Percentiles rank a stretch among this genome's conserved stretches.
Conservation (phyloP, 352 stramenopile genomes). For the Globisporangium orthogonon region DNA sequence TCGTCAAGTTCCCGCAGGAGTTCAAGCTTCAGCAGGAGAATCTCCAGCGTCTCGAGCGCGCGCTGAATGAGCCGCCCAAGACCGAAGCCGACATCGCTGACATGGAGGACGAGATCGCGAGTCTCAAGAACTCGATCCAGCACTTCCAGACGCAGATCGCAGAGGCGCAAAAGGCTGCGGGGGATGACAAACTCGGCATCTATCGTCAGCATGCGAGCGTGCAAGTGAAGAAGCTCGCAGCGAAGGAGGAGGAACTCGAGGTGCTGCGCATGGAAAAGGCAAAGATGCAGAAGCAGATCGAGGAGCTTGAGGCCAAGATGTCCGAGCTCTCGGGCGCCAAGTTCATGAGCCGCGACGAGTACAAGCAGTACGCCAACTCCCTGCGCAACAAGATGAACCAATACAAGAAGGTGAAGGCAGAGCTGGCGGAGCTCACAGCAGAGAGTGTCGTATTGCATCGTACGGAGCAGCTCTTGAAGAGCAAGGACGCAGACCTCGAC, state of each 20-base stretch:
- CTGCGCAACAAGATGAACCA: constrained; percentile 90
- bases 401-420: constrained; percentile 88
- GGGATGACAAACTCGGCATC: constrained; percentile 89
- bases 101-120: constrained; percentile 79
- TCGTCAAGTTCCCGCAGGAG: constrained; percentile 67
- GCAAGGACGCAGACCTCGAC: constrained; percentile 79
- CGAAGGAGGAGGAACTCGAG: constrained; percentile 89
- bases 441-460: constrained; percentile 89
- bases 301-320: constrained; percentile 69
- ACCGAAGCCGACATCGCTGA: constrained; percentile 84
- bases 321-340: constrained; percentile 49
- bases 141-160: constrained; percentile 68
- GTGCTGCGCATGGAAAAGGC: constrained; percentile 45
- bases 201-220: constrained; percentile 88
- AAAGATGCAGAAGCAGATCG: constrained; percentile 58
- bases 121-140: constrained; percentile 51
- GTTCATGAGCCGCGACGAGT: constrained; percentile 87
- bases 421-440: constrained; percentile 79
- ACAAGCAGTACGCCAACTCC: constrained; percentile 84
- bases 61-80: constrained; percentile 69
- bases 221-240: constrained; percentile 80
- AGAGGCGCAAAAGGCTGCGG: constrained; percentile 53
- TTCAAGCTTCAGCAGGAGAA: constrained; percentile 73
- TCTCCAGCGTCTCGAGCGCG: constrained; percentile 65
- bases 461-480: constrained; percentile 89